Evolutionary conservation across 192 early-diverging fungal genomes (phyloP).

Genomic region (Backusella macrospora): DNA sequence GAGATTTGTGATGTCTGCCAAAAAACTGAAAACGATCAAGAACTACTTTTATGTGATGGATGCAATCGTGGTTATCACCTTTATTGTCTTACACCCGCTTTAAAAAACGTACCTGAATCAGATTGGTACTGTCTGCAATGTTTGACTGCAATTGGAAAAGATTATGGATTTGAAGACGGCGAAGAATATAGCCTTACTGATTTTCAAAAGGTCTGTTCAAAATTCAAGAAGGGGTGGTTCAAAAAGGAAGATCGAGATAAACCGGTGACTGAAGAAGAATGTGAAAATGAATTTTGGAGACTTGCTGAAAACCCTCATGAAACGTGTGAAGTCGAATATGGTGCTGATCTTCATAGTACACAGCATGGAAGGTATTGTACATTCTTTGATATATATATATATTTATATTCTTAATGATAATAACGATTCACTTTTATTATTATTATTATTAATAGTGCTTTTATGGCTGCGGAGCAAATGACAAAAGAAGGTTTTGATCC

Average conservation of each 20-base stretch:
- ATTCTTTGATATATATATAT: neutral
- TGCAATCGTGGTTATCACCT: slow-evolving; percentile 87
- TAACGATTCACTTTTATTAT: slow-evolving; percentile 11
- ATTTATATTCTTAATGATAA: neutral
- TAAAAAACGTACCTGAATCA: slow-evolving; percentile 56
- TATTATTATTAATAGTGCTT: slow-evolving; percentile 44
- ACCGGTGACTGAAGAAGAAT: slow-evolving; percentile 70
- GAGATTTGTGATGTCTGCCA: slow-evolving; percentile 54
- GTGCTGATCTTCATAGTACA: slow-evolving; percentile 91
- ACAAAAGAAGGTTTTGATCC: slow-evolving; percentile 47
- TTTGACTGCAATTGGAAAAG: slow-evolving; percentile 71
- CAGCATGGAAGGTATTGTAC: slow-evolving; percentile 78
- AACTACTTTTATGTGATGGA: slow-evolving; percentile 84
- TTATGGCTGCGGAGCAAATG: slow-evolving; percentile 20
- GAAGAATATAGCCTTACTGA: slow-evolving; percentile 73
- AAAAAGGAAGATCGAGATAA: slow-evolving; percentile 35
- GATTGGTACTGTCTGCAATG: slow-evolving; percentile 94
- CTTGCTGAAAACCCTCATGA: slow-evolving; percentile 86
- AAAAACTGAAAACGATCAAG: slow-evolving; percentile 48
- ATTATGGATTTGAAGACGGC: slow-evolving; percentile 95
- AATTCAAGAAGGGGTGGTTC: slow-evolving; percentile 84
- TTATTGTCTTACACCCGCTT: slow-evolving; percentile 74
- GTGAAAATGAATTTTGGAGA: slow-evolving; percentile 94
- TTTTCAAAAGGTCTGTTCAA: slow-evolving; percentile 79
- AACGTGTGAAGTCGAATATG: slow-evolving; percentile 93